Evolutionary conservation across 352 stramenopile species (phyloP).

Genomic region (Phytopythium vexans): DNA sequence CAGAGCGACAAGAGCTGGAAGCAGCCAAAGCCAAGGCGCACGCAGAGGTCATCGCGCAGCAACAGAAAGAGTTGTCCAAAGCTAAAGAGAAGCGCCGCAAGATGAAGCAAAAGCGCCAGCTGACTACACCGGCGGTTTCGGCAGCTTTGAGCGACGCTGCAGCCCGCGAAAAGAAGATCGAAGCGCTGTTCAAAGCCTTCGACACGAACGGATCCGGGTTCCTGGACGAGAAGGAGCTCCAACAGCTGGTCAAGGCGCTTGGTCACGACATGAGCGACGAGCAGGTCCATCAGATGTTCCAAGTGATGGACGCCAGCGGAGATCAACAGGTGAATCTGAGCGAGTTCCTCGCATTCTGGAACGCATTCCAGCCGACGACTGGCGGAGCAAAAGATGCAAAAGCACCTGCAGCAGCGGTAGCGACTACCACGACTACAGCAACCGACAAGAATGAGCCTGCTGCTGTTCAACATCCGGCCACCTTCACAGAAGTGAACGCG

Average conservation of each 20-base stretch:
- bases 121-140: not conserved
- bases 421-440: not conserved
- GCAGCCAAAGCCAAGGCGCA: slow-evolving; percentile 36
- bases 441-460: not conserved
- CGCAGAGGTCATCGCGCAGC: slow-evolving; percentile 32
- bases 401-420: not conserved
- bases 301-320: slow-evolving; percentile 57
- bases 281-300: slow-evolving; percentile 54
- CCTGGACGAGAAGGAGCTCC: slow-evolving; percentile 51
- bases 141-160: slow-evolving; percentile 5
- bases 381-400: not conserved
- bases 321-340: slow-evolving; percentile 53
- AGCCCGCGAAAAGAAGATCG: slow-evolving; percentile 23
- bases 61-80: slow-evolving; percentile 20
- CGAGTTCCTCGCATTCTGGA: slow-evolving; percentile 74
- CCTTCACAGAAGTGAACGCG: slow-evolving; percentile 17
- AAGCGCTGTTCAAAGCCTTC: slow-evolving; percentile 53
- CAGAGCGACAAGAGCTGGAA: slow-evolving; percentile 45
- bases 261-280: slow-evolving; percentile 39
- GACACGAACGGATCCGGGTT: slow-evolving; percentile 51
- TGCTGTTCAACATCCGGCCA: not conserved
- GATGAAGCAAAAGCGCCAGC: slow-evolving; percentile 32
- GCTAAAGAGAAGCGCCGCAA: slow-evolving; percentile 25
- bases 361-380: slow-evolving; percentile 33
- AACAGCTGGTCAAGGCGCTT: slow-evolving; percentile 38